Conservation (phyloP, 2,329 filamentous ascomycete genomes). For the Hypocreales sp. region DNA sequence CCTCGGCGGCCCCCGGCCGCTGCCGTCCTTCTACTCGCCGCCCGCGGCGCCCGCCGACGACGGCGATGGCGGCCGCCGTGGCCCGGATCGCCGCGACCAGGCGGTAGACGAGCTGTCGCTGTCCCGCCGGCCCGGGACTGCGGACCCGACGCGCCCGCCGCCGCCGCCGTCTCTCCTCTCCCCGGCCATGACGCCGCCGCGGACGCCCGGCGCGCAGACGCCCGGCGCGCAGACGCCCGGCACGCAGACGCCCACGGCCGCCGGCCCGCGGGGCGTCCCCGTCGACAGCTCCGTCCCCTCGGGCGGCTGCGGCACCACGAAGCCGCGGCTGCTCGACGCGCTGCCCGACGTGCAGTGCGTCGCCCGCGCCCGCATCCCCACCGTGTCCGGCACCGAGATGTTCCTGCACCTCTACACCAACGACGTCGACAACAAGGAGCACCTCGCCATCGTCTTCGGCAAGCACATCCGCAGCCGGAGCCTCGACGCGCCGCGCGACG, state of each 20-base stretch:
- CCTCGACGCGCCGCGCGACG: constrained; percentile 54
- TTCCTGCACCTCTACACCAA: constrained; percentile 93
- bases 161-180: constrained; percentile 63
- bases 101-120: constrained; percentile 21
- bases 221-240: too few relatives aligned
- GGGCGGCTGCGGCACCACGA: constrained; percentile 45
- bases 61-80: constrained; percentile 6
- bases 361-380: constrained; percentile 88
- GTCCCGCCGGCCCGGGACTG: constrained; percentile 8
- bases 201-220: too few relatives aligned
- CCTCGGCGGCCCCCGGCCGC: constrained; percentile 17
- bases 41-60: constrained; percentile 15
- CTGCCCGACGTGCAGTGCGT: constrained; percentile 84
- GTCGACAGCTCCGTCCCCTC: constrained; percentile 43
- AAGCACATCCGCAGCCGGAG: constrained; percentile 61
- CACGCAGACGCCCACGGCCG: constrained; percentile 31
- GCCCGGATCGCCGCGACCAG: too few relatives aligned
- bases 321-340: constrained; percentile 56
- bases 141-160: constrained; percentile 6
- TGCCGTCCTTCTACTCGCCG: constrained; percentile 33
- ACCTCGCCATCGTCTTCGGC: constrained; percentile 93
- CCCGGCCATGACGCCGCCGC: constrained; percentile 65
- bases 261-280: constrained; percentile 34
- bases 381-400: constrained; percentile 85
- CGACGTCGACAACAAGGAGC: constrained; percentile 85